phyloP scores from a whole-genome alignment of 75 land plant species.

The Sequoiadendron giganteum region DNA sequence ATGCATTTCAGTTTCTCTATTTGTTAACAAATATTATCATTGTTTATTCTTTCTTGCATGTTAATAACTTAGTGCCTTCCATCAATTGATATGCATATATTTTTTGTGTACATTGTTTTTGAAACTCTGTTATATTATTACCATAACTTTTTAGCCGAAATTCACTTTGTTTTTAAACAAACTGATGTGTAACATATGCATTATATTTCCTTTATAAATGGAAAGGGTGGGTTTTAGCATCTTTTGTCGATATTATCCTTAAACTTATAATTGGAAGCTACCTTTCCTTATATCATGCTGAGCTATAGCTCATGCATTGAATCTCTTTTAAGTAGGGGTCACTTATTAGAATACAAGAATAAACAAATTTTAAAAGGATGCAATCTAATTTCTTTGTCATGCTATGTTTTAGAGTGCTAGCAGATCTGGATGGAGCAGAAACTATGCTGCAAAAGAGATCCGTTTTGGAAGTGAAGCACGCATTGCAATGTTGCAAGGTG shows the following conservation, averaged over 20 bases:
- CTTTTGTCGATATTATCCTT: neutral
- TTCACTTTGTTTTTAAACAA: neutral
- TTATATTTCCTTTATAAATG: neutral
- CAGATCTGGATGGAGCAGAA: constrained; percentile 40
- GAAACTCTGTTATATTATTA: neutral
- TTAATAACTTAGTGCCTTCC: neutral
- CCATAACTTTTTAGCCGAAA: neutral
- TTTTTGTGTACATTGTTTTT: neutral
- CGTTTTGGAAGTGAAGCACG: constrained; percentile 85
- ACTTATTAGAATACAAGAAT: neutral
- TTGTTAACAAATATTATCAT: too few relatives aligned
- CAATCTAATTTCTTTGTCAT: neutral
- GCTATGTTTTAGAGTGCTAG: constrained; percentile 1
- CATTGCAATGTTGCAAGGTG: constrained; percentile 85
- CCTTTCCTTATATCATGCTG: neutral
- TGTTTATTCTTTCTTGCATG: neutral
- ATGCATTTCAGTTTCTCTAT: neutral
- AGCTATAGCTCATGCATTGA: neutral
- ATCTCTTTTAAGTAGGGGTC: neutral
- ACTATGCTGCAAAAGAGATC: constrained; percentile 88
- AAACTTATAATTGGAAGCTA: neutral
- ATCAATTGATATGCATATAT: neutral
- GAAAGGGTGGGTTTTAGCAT: neutral
- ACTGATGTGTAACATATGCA: neutral
- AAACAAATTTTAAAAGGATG: neutral